Conservation (phyloP, 2,329 filamentous ascomycete genomes). For the Fusarium cyanostomum region DNA sequence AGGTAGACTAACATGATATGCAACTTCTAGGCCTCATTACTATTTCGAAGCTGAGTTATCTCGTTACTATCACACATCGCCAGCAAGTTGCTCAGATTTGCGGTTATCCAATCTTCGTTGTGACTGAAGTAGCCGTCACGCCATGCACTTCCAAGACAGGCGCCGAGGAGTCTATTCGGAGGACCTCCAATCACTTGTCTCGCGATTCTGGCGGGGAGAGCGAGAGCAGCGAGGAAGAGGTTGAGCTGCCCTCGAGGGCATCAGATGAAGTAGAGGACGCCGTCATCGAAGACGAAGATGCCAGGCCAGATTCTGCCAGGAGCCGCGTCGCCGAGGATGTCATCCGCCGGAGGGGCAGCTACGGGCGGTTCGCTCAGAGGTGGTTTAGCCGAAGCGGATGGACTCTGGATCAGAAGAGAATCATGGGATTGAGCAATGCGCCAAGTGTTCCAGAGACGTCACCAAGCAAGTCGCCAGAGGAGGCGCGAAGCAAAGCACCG, state of each 20-base stretch:
- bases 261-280: constrained; percentile 58
- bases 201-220: constrained; percentile 54
- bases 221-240: constrained; percentile 60
- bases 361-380: constrained; percentile 86
- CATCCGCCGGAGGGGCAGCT: constrained; percentile 81
- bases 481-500: constrained; percentile 43
- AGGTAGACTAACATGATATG: constrained; percentile 8
- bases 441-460: constrained; percentile 31
- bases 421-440: constrained; percentile 71
- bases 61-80: constrained; percentile 86
- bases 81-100: constrained; percentile 89
- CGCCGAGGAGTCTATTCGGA: constrained; percentile 75
- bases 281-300: constrained; percentile 46
- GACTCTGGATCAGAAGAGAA: constrained; percentile 75
- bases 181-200: constrained; percentile 61
- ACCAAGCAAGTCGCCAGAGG: constrained; percentile 50
- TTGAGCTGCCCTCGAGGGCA: constrained; percentile 46
- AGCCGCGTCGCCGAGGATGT: constrained; percentile 88
- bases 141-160: constrained; percentile 81
- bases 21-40: constrained; percentile 76
- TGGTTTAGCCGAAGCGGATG: constrained; percentile 92
- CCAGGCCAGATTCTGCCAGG: constrained; percentile 47
- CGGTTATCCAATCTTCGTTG: constrained; percentile 83
- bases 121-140: constrained; percentile 91
- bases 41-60: constrained; percentile 81